Base-by-base conservation (phyloP, 2,329 filamentous ascomycete species). In the Clathrospora elynae region DNA sequence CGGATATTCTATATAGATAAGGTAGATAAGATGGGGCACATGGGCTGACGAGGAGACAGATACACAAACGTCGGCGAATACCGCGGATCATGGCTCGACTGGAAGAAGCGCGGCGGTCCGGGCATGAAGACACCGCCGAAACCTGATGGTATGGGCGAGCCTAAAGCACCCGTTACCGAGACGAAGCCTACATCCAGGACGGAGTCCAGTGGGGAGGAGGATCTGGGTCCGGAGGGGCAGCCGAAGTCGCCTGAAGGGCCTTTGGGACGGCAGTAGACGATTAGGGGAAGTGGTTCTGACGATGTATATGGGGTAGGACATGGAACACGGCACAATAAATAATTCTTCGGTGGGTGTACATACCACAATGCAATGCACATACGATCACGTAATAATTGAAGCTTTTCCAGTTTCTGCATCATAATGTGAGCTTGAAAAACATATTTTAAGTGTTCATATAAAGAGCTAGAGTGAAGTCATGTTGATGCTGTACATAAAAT, bases 31-130 rank as follows among this genome's bases (percentile, higher is more conserved):
- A n/a, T n/a, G n/a, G n/a, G n/a, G n/a, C n/a, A n/a, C n/a, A n/a
- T n/a, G n/a, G n/a, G n/a, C 34, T 42, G 20, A 39, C 31, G 6
- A 8, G 14, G 13, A n/a, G 5, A 10, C 23, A 56, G 7, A 16
- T 97, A 88, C 78, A 71, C 73, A 34, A 80, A 78, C 6, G 82
- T 88, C 0, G 82, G 82, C 13, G 87, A 90, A 72, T 92, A 89
- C 63, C 75, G 78, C 2, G 88, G 87, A 1, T 88, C 84, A 65
- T 91, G 85, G 86, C 51, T 88, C 53, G 92, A 97, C 66, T 97
- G 93, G 93, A 78, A 78, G 51, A 80, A 73, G 62, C 85, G 82
- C 46, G 86, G 87, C 0, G 92, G 91, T 0, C 74, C 78, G 30
- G 54, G 56, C 20, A 65, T 57, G 11, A 63, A 56, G 25, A 48